Evolutionary conservation across 208 protist genomes (phyloP), one percentile per base, ranked within the genome.

Genomic region (Trypanosoma platydactyli): DNA sequence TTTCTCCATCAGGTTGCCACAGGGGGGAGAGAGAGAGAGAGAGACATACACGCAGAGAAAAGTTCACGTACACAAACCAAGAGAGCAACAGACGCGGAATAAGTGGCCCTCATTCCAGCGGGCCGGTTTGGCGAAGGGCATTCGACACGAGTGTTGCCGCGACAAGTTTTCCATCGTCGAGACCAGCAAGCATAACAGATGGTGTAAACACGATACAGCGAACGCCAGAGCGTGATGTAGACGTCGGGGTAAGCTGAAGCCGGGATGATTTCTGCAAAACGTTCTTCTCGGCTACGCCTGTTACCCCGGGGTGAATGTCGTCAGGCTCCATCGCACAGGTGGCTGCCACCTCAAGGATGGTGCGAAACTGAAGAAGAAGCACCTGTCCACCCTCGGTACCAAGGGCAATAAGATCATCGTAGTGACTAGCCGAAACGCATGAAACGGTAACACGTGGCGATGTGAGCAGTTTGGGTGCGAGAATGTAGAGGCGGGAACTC

Each of bases 331-430:
- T 53, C 24, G 25, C 13, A 44, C 54, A 58, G 1, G 41, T 45
- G 3, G 25, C 5, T 41, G 25, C 41, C 4, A 42, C 77, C 29
- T 64, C 68, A 6, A 56, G 59, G 41, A 79, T 42, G 18, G 61
- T 73, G n/a, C 24, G 5, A 35, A 46, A 48, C 1, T 42, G 60
- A 24, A 95, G 71, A 18, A 95, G 40, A 12, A 92, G 60, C 20
- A 79, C 86, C 5, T 78, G 30, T 15, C 89, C 89, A 24, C 76
- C 73, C 20, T 70, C 80, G 3, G 83, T 86, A 29, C 86, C 89
- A 12, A 95, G 20, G 4, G 86, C 89, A n/a, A 95, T 59, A 18
- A 95, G 78, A 5, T 79, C 76, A 63, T 95, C 89, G 68, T 88
- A 89, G 15, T 54, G 33, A 68, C 86, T 95, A 22, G 63, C 68